phyloP scores from a whole-genome alignment of 208 protist genomes.

The Plasmodiophora brassicae region DNA sequence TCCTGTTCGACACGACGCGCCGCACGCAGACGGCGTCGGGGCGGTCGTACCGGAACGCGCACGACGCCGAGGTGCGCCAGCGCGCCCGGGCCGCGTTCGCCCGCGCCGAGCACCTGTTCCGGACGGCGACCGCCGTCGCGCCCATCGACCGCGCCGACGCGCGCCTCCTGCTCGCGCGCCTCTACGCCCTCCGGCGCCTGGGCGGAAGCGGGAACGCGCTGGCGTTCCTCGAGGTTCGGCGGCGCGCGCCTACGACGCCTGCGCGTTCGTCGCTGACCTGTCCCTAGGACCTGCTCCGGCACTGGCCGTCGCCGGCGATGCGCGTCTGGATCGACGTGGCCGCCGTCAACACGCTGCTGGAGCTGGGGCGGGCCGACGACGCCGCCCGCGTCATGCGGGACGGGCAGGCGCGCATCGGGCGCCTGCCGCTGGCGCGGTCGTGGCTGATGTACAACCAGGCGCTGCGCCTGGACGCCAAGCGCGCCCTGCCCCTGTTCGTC shows the following conservation, averaged over 20 bases:
- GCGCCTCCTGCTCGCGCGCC: not conserved
- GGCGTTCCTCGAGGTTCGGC: not conserved
- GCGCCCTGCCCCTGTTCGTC: not conserved
- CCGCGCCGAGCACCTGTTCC: not conserved
- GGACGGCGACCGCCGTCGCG: not conserved
- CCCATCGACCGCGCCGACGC: not conserved
- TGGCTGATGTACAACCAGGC: constrained; percentile 3
- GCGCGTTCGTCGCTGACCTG: too few species aligned
- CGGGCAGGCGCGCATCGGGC: not conserved
- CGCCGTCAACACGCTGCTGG: not conserved
- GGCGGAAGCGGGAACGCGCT: not conserved
- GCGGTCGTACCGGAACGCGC: not conserved
- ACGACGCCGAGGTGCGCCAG: not conserved
- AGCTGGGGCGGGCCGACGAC: not conserved
- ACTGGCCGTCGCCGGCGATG: not conserved
- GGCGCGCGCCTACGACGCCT: too few species aligned
- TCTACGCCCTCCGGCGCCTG: not conserved
- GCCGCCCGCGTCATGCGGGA: not conserved
- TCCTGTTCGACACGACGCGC: not conserved
- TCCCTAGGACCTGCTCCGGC: too few species aligned
- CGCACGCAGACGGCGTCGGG: not conserved
- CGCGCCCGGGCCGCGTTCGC: not conserved
- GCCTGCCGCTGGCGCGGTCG: not conserved
- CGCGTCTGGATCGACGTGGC: constrained; percentile 1
- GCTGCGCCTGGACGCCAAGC: not conserved